These are phyloP conservation scores for Solanum chiquidenum DNA, from an alignment of 257 asterid genomes.

Conservation along the genomic window DNA sequence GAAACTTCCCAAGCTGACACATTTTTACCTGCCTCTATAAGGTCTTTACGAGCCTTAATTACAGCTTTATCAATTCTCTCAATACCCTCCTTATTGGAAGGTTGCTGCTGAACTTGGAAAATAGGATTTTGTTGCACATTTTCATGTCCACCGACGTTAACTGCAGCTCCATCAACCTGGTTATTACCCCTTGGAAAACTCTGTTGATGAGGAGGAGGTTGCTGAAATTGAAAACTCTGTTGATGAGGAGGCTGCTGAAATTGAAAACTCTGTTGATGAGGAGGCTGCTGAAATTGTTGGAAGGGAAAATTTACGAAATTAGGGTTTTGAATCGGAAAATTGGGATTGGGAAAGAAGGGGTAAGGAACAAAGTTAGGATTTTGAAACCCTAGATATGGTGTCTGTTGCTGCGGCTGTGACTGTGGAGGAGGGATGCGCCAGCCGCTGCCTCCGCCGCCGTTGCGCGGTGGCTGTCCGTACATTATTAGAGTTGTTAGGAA, in stretches of 20 bases:
- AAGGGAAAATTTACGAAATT: not conserved
- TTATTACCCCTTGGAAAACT: not conserved
- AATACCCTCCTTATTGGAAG: conserved; percentile 16
- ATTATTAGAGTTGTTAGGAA: not conserved
- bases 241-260: not conserved
- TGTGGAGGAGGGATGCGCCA: conserved; percentile 10
- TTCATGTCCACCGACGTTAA: not conserved
- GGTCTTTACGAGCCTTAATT: conserved; percentile 34
- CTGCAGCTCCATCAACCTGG: conserved; percentile 38
- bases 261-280: not conserved
- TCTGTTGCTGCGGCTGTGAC: conserved; percentile 15
- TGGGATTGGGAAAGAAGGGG: not conserved
- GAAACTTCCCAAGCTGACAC: conserved; percentile 83
- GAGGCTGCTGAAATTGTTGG: not conserved
- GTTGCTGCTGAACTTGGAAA: not conserved
- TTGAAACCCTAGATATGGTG: conserved; percentile 4
- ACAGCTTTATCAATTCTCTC: conserved; percentile 53
- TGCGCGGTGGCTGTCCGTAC: conserved; percentile 16
- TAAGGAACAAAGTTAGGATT: conserved; percentile 13
- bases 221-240: not conserved
- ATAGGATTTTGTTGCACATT: not conserved
- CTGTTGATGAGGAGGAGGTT: not conserved
- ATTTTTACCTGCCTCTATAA: conserved; percentile 30
- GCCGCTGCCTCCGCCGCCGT: conserved; percentile 6
- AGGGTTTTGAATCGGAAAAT: not conserved